These are phyloP conservation scores for Agrocybe praecox DNA, from an alignment of 768 basidiomycete species.

Conservation along the genomic window DNA sequence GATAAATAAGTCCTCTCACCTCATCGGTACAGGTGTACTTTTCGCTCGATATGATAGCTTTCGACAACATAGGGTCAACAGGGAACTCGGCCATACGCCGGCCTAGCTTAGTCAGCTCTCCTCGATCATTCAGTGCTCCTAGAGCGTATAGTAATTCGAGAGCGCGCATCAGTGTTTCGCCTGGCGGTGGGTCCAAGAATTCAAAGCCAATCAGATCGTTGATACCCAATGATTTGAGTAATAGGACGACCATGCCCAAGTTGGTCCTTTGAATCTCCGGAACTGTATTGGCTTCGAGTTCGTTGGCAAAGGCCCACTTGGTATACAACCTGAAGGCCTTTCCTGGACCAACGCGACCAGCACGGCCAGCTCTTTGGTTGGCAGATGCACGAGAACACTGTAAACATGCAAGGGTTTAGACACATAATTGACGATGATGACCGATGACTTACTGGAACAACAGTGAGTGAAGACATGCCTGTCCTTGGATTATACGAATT, in stretches of 20 bases:
- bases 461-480: conserved; percentile 95
- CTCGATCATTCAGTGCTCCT: conserved; percentile 94
- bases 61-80: conserved; percentile 96
- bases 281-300: conserved; percentile 95
- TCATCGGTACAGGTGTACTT: conserved; percentile 95
- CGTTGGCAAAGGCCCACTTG: conserved; percentile 97
- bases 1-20: conserved; percentile 52
- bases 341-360: conserved; percentile 96
- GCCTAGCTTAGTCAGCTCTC: conserved; percentile 96
- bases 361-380: conserved; percentile 95
- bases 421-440: too few relatives aligned
- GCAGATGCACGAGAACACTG: conserved; percentile 97
- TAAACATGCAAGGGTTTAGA: background rate
- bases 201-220: conserved; percentile 98
- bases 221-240: conserved; percentile 96
- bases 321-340: conserved; percentile 99
- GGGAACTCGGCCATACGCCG: conserved; percentile 99
- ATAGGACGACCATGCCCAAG: conserved; percentile 90
- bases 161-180: conserved; percentile 95
- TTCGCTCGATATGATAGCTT: conserved; percentile 95
- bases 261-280: conserved; percentile 99
- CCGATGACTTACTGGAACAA: conserved; percentile 78
- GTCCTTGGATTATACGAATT: conserved; percentile 98
- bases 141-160: conserved; percentile 93
- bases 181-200: conserved; percentile 97